A percentile compares a stretch with the other conserved stretches of the same genome.
These are phyloP conservation scores for Crithidia bombi DNA, from an alignment of 208 protist species.

Conservation along the genomic window DNA sequence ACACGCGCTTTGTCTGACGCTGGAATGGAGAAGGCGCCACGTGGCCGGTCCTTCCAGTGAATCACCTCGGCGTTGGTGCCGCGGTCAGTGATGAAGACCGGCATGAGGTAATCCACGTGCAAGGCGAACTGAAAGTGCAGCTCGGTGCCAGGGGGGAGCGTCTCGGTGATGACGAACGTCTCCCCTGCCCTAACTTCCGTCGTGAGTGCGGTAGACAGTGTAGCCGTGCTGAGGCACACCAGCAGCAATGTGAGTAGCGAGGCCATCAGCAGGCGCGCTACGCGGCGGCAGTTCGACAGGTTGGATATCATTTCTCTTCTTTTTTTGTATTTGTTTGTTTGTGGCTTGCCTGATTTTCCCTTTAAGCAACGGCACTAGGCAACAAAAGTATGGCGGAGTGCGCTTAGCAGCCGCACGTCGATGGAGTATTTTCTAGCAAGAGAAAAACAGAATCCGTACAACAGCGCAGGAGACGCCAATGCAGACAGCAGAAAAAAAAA, in stretches of 20 bases:
- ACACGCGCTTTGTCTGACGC: slow-evolving; percentile 16
- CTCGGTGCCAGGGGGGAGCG: slow-evolving; percentile 27
- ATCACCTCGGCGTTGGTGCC: slow-evolving; percentile 22
- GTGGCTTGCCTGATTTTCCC: no score
- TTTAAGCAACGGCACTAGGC: no score
- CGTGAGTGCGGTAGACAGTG: slow-evolving; percentile 24
- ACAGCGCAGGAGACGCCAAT: no score
- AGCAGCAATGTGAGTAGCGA: slow-evolving; percentile 2
- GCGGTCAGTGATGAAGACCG: slow-evolving; percentile 34
- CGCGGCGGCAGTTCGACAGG: neutral
- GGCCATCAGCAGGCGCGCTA: neutral
- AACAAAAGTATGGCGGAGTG: no score
- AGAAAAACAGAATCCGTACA: no score
- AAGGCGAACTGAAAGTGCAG: slow-evolving; percentile 64
- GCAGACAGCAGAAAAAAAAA: no score
- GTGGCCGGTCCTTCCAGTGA: slow-evolving; percentile 25
- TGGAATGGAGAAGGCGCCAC: slow-evolving; percentile 44
- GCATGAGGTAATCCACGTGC: slow-evolving; percentile 29
- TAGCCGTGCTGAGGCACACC: neutral
- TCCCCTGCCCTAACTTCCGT: slow-evolving; percentile 36
- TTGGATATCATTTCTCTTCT: neutral
- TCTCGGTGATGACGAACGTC: slow-evolving; percentile 42
- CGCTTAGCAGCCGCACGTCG: no score
- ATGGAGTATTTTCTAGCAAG: no score
- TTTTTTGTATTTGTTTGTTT: neutral